Percentiles rank a stretch among this genome's conserved stretches.
Evolutionary conservation across 192 early-diverging fungal species (phyloP).

Genomic region (Coemansia reversa): DNA sequence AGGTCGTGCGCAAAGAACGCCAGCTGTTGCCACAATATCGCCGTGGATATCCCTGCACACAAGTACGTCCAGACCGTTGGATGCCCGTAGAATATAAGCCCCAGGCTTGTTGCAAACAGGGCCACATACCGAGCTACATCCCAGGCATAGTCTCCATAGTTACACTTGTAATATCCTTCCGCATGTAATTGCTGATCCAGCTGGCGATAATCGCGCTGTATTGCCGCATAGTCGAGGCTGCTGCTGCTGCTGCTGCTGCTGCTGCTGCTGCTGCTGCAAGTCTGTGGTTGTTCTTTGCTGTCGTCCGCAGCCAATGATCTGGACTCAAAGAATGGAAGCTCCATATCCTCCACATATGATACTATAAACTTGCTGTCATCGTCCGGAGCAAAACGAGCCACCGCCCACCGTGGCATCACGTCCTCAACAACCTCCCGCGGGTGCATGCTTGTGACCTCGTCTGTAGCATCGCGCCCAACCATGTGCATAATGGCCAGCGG

Average conservation of each 20-base stretch:
- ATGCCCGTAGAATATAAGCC: conserved; percentile 38
- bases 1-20: conserved; percentile 94
- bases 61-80: conserved; percentile 38
- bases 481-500: conserved; percentile 84
- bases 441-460: conserved; percentile 84
- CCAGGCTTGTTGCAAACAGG: conserved; percentile 30
- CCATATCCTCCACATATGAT: conserved; percentile 50
- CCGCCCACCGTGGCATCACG: conserved; percentile 75
- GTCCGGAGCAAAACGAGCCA: conserved; percentile 49
- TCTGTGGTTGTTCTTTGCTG: conserved; percentile 14
- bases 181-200: conserved; percentile 66
- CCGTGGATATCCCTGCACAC: conserved; percentile 60
- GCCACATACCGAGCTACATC: conserved; percentile 49
- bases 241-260: background rate
- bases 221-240: conserved; percentile 48
- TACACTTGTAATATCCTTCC: conserved; percentile 66
- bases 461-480: conserved; percentile 88
- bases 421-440: conserved; percentile 75
- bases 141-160: conserved; percentile 56
- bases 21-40: conserved; percentile 85
- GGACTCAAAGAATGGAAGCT: conserved; percentile 39
- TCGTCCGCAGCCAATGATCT: conserved; percentile 20
- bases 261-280: background rate
- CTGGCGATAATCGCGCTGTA: conserved; percentile 60
- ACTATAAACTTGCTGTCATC: conserved; percentile 8